A percentile compares a stretch with the other conserved stretches of the same genome.
Conservation (phyloP, 352 stramenopile species). For the Plasmopara halstedii region DNA sequence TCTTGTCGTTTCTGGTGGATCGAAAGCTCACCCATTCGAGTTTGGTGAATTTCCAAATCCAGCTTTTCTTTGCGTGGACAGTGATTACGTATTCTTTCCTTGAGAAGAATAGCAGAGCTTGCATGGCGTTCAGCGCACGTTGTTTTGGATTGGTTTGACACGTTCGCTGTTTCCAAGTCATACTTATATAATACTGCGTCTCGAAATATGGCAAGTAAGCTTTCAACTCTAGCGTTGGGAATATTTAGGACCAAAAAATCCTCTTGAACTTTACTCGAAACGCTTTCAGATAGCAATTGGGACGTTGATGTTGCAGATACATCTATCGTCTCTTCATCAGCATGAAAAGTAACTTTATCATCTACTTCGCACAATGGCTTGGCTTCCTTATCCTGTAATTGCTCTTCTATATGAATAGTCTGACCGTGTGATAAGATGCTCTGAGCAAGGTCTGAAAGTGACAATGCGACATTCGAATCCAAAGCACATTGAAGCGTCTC, state of each 20-base stretch:
- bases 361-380: slow-evolving; percentile 1
- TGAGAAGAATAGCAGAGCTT: slow-evolving; percentile 40
- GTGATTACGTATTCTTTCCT: slow-evolving; percentile 83
- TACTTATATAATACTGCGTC: slow-evolving; percentile 39
- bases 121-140: slow-evolving; percentile 32
- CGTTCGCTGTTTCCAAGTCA: slow-evolving; percentile 22
- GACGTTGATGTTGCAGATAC: slow-evolving; percentile 1
- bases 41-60: slow-evolving; percentile 83
- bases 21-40: slow-evolving; percentile 75
- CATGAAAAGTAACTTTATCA: not conserved
- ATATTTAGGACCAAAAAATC: slow-evolving; percentile 36
- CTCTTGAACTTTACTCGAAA: slow-evolving; percentile 19
- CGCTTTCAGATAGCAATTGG: slow-evolving; percentile 1
- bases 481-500: slow-evolving; percentile 15
- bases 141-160: slow-evolving; percentile 13
- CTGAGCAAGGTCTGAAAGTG: slow-evolving; percentile 19
- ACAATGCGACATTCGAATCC: slow-evolving; percentile 13
- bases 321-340: not conserved
- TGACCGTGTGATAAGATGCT: slow-evolving; percentile 26
- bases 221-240: slow-evolving; percentile 10
- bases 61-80: slow-evolving; percentile 79
- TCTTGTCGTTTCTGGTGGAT: slow-evolving; percentile 70
- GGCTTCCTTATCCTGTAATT: not conserved
- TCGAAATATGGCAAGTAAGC: slow-evolving; percentile 27
- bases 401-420: slow-evolving; percentile 4